Evolutionary conservation across 2,329 filamentous ascomycete species (phyloP).

Genomic region (Aureobasidium subglaciale): DNA sequence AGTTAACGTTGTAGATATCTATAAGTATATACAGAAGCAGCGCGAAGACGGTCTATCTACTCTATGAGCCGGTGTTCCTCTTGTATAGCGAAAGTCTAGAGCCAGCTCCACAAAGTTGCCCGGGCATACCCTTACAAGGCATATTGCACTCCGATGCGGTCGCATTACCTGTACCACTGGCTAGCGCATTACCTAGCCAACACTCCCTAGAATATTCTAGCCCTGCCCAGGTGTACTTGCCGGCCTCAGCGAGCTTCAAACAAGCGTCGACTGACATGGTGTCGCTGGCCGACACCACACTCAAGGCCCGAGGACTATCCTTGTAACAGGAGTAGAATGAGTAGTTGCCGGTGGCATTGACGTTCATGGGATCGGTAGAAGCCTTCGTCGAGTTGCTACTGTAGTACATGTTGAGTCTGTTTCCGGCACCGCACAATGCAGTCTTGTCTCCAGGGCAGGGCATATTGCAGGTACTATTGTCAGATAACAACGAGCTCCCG

Average conservation of each 20-base stretch:
- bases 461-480: conserved; percentile 18
- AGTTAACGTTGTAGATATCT: too few relatives aligned
- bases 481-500: neutral
- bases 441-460: conserved; percentile 22
- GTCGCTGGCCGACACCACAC: conserved; percentile 14
- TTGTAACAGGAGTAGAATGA: neutral
- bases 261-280: conserved; percentile 36
- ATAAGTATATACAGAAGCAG: too few relatives aligned
- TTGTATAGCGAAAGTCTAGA: conserved; percentile 22
- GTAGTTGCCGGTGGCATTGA: neutral
- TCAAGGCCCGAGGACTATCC: neutral
- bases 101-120: conserved; percentile 24
- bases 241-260: conserved; percentile 24
- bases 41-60: too few relatives aligned
- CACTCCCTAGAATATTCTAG: conserved; percentile 34
- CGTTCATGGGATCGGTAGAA: neutral
- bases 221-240: conserved; percentile 31
- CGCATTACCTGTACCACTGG: neutral
- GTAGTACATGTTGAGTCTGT: conserved; percentile 17
- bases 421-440: conserved; percentile 27
- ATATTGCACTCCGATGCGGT: conserved; percentile 21
- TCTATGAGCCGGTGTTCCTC: conserved; percentile 1
- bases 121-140: conserved; percentile 22
- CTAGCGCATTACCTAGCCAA: conserved; percentile 19
- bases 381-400: neutral